Base-by-base conservation (phyloP, 768 basidiomycete genomes). In the Rhodosporidiobolus odoratus region DNA sequence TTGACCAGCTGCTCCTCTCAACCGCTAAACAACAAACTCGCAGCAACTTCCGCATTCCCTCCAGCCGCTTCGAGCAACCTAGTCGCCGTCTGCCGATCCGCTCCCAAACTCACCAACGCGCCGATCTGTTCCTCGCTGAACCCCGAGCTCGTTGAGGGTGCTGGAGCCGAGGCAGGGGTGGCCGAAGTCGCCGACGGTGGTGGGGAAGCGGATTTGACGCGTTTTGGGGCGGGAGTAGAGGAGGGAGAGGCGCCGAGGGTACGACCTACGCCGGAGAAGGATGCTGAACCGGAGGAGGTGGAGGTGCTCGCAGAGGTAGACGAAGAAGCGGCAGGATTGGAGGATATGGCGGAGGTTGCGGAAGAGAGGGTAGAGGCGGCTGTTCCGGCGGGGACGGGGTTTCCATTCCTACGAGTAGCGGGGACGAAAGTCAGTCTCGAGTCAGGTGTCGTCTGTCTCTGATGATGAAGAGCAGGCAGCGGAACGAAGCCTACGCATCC, bases 41-140 rank as follows among this genome's bases (percentile, higher is more conserved):
- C 93, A 16, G 94, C 94, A 32, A 89, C 82, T 71, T 96, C 92
- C 30, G 92, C 82, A 78, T 94, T 91, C 3, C 95, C 95, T 5
- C 86, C 87, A 0, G 91, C 85, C 7, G 90, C 89, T 21, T 88
- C 85, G 69, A 98, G 81, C 54, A 87, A 83, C 54, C 84, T 84
- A 25, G 93, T 85, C 2, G 95, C 95, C 34, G 87, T 81, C 65
- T 92, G 89, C 73, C 90, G 82, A 38, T 86, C 81, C 16, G 84
- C 90, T 5, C 95, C 95, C 2, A 98, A 83, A 57, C 84, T 85
- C 82, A 92, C 85, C 27, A 98, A 81, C 3, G 85, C 83, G 48
- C 80, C 77, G 56, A 98, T 86, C 32, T 81, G 80, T 19, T 79
- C 79, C 76, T 95, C 95, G 16, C 54, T 47, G 34, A 58, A 27